Percentiles rank a stretch among this genome's conserved stretches.
phyloP scores from a whole-genome alignment of 1,284 basidiomycete genomes.

The Rhodotorula sp. region DNA sequence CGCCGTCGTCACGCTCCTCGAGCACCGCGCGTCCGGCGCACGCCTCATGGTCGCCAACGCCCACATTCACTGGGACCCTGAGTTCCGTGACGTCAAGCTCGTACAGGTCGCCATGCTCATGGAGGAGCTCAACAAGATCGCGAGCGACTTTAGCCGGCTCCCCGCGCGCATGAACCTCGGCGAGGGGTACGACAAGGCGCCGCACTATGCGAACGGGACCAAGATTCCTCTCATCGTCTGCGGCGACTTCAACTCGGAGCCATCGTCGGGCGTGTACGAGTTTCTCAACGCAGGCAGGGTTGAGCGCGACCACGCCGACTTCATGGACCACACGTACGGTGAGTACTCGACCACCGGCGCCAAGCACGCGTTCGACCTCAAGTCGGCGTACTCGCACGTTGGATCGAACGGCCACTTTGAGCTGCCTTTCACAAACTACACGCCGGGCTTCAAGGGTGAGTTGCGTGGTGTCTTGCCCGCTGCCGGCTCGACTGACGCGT shows the following conservation, averaged over 20 bases:
- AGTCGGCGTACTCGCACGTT: constrained; percentile 72
- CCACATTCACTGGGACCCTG: constrained; percentile 92
- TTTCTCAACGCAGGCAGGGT: constrained; percentile 70
- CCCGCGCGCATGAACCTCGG: constrained; percentile 61
- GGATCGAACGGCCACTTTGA: constrained; percentile 12
- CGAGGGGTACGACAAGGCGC: constrained; percentile 51
- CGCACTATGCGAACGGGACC: constrained; percentile 71
- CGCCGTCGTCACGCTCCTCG: constrained; percentile 81
- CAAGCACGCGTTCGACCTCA: constrained; percentile 72
- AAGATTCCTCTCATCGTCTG: constrained; percentile 91
- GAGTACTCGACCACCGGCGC: constrained; percentile 88
- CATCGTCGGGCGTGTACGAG: constrained; percentile 86
- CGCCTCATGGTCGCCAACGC: constrained; percentile 86
- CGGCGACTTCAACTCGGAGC: constrained; percentile 92
- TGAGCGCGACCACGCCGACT: constrained; percentile 80
- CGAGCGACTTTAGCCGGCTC: constrained; percentile 76
- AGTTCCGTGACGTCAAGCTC: constrained; percentile 93
- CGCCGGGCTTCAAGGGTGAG: constrained; percentile 54
- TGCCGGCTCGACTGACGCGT: not conserved
- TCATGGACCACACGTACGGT: constrained; percentile 88
- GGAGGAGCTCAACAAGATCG: constrained; percentile 89
- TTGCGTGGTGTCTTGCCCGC: not conserved
- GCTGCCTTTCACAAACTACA: constrained; percentile 83
- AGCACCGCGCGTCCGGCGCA: constrained; percentile 80
- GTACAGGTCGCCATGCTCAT: constrained; percentile 89